Evolutionary conservation across 169 alveolate genomes (phyloP).

Genomic region (Besnoitia besnoiti): DNA sequence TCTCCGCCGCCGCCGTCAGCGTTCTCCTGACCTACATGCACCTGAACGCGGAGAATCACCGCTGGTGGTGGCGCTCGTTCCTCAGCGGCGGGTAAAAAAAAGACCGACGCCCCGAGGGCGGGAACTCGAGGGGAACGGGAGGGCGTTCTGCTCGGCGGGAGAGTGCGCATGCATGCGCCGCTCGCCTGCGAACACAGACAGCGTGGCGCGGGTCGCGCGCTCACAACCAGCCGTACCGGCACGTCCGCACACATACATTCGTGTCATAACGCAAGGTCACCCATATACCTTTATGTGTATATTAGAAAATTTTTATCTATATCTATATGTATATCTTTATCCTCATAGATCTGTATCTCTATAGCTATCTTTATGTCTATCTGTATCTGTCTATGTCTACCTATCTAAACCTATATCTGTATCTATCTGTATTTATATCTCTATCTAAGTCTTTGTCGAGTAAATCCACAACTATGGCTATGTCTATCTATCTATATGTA

Average conservation of each 20-base stretch:
- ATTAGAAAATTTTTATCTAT: no score
- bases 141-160: background rate
- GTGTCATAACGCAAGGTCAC: no score
- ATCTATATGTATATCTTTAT: background rate
- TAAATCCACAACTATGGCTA: background rate
- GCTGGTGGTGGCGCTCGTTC: conserved; percentile 70
- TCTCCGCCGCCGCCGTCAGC: conserved; percentile 55
- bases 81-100: conserved; percentile 28
- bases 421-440: background rate
- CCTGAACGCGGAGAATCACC: conserved; percentile 58
- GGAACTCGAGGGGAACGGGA: no score
- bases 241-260: no score
- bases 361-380: background rate
- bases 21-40: conserved; percentile 57
- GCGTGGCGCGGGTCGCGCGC: no score
- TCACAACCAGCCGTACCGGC: no score
- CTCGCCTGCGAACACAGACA: background rate
- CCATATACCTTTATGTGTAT: no score
- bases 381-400: background rate
- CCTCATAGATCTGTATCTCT: background rate
- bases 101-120: no score
- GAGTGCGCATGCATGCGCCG: background rate
- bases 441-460: background rate
- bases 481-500: background rate
- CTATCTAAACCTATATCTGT: background rate